Percentiles rank a stretch among this genome's conserved stretches.
Conservation (phyloP, 75 land plant genomes). For the Ceratopteris richardii region DNA sequence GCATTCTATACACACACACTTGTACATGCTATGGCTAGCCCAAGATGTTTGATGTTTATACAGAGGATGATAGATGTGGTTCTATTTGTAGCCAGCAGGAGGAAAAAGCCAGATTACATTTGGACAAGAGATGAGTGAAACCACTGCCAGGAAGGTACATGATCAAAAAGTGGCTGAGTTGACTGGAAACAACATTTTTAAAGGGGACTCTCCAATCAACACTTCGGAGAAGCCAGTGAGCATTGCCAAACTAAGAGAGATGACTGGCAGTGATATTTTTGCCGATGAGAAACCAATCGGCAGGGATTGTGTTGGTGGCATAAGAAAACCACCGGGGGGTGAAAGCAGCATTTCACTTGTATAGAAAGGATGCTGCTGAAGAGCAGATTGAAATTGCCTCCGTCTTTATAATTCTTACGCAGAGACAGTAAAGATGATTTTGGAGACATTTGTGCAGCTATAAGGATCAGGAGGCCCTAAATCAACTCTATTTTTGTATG, state of each 20-base stretch:
- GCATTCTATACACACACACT: background rate
- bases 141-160: conserved; percentile 22
- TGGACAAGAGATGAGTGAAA: conserved; percentile 20
- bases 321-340: conserved; percentile 45
- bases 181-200: conserved; percentile 38
- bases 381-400: too few species aligned
- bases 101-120: conserved; percentile 35
- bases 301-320: conserved; percentile 35
- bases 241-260: conserved; percentile 36
- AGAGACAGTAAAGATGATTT: too few species aligned
- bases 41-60: too few species aligned
- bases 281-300: conserved; percentile 31
- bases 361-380: conserved; percentile 3
- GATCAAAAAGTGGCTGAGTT: conserved; percentile 40
- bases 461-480: too few species aligned
- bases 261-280: conserved; percentile 50
- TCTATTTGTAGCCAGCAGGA: conserved; percentile 39
- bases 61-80: too few species aligned
- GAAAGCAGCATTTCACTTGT: conserved; percentile 43
- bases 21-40: background rate
- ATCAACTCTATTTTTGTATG: too few species aligned
- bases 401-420: too few species aligned
- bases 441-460: too few species aligned
- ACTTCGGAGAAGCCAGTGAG: conserved; percentile 28
- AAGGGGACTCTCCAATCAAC: conserved; percentile 6